These are phyloP conservation scores for Magnusiomyces magnusii DNA, from an alignment of 1,139 yeast genomes.

Conservation along the genomic window DNA sequence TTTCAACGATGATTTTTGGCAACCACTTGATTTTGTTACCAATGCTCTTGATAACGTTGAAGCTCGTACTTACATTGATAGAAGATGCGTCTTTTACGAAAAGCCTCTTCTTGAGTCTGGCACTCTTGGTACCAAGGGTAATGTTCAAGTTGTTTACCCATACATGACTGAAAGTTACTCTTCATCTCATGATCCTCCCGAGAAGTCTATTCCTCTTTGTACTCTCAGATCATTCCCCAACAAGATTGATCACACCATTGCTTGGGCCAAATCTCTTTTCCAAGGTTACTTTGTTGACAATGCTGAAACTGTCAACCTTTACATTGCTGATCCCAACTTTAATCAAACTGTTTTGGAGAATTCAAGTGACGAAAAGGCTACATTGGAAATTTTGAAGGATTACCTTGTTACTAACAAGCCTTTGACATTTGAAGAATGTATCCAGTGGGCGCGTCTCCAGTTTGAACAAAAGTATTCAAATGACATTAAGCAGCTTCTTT, in stretches of 20 bases:
- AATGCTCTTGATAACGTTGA: slow-evolving; percentile 97
- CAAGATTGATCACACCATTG: slow-evolving; percentile 96
- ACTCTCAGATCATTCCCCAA: slow-evolving; percentile 96
- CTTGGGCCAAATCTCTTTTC: slow-evolving; percentile 96
- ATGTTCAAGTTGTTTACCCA: slow-evolving; percentile 94
- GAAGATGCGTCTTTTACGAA: slow-evolving; percentile 89
- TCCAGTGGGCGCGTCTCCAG: slow-evolving; percentile 88
- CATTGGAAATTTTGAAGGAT: slow-evolving; percentile 66
- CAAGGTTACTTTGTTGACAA: slow-evolving; percentile 86
- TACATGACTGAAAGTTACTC: slow-evolving; percentile 90
- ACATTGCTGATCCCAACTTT: slow-evolving; percentile 85
- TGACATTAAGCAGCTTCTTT: slow-evolving; percentile 82
- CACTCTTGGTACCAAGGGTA: slow-evolving; percentile 96
- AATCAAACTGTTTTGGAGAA: slow-evolving; percentile 88
- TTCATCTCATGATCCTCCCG: slow-evolving; percentile 98
- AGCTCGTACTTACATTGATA: slow-evolving; percentile 95
- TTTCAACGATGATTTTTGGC: slow-evolving; percentile 83
- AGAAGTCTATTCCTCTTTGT: slow-evolving; percentile 93
- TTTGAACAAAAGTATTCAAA: slow-evolving; percentile 78
- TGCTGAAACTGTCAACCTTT: slow-evolving; percentile 87
- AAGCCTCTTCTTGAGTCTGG: slow-evolving; percentile 94
- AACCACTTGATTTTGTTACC: slow-evolving; percentile 73
- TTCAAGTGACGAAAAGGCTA: slow-evolving; percentile 83
- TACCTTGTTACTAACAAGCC: slow-evolving; percentile 74
- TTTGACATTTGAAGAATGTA: slow-evolving; percentile 84